Percentiles rank a stretch among this genome's conserved stretches.
Conservation (phyloP, 169 alveolate genomes). For the Plasmodium coatneyi region DNA sequence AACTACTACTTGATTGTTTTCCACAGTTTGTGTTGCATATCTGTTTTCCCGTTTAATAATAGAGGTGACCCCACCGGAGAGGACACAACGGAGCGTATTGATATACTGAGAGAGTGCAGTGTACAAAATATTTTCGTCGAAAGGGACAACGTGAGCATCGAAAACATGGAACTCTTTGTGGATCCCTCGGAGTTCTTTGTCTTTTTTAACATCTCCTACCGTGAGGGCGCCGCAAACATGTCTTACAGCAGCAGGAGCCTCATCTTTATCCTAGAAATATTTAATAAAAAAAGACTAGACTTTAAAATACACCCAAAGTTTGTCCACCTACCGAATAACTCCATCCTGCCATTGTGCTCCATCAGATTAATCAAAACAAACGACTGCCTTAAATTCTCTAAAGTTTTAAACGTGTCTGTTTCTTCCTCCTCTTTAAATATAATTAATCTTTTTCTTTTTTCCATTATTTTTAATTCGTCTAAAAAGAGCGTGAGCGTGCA, state of each 20-base stretch:
- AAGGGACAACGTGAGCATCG: not conserved
- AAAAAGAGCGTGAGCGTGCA: slow-evolving; percentile 61
- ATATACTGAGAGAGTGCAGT: slow-evolving; percentile 16
- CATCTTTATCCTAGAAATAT: slow-evolving; percentile 46
- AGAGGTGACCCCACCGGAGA: not conserved
- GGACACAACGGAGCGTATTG: slow-evolving; percentile 12
- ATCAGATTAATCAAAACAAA: slow-evolving; percentile 37
- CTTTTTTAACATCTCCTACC: slow-evolving; percentile 47
- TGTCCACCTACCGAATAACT: slow-evolving; percentile 5
- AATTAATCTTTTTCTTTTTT: slow-evolving; percentile 59
- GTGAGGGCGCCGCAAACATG: not conserved
- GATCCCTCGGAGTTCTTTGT: slow-evolving; percentile 75
- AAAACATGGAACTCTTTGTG: slow-evolving; percentile 43
- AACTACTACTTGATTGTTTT: slow-evolving; percentile 36
- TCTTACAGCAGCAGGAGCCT: slow-evolving; percentile 20
- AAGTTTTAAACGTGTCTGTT: slow-evolving; percentile 69
- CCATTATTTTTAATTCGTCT: slow-evolving; percentile 46
- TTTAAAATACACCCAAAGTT: slow-evolving; percentile 64
- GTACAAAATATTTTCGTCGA: slow-evolving; percentile 44
- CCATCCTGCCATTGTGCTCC: slow-evolving; percentile 48
- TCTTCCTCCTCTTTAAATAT: slow-evolving; percentile 51
- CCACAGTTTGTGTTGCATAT: slow-evolving; percentile 54
- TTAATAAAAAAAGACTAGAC: slow-evolving; percentile 61
- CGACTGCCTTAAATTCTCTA: slow-evolving; percentile 34
- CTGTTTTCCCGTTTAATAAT: slow-evolving; percentile 49